Conservation (phyloP, 2,329 filamentous ascomycete species). For the Coniochaeta hoffmannii region DNA sequence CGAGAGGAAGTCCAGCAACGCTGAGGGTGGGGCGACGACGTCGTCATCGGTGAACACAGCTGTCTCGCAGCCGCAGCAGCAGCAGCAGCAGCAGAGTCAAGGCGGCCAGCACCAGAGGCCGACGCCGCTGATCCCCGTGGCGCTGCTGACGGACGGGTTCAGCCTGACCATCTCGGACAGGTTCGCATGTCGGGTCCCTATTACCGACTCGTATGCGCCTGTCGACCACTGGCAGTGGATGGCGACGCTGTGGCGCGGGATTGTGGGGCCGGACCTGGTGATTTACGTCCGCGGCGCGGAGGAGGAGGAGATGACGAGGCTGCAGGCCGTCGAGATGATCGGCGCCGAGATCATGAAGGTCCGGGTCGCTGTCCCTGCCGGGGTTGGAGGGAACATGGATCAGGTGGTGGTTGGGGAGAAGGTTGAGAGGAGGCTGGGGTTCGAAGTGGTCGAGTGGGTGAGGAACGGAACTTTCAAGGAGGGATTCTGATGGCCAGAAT, state of each 20-base stretch:
- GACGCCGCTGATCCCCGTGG: constrained; percentile 54
- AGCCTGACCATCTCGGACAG: constrained; percentile 71
- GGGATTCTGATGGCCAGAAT: constrained; percentile 5
- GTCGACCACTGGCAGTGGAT: constrained; percentile 98
- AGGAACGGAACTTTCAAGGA: constrained; percentile 35
- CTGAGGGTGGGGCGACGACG: constrained; percentile 2
- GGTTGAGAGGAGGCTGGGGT: constrained; percentile 66
- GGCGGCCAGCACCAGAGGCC: neutral
- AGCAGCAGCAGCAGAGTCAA: neutral
- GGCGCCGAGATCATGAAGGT: constrained; percentile 49
- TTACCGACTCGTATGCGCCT: constrained; percentile 68
- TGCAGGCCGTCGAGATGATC: constrained; percentile 46
- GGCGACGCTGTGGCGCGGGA: constrained; percentile 85
- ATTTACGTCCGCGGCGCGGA: constrained; percentile 49
- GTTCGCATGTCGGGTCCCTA: constrained; percentile 66
- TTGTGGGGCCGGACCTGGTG: constrained; percentile 72
- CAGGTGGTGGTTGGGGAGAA: constrained; percentile 53
- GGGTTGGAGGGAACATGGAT: constrained; percentile 52
- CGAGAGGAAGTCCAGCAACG: neutral
- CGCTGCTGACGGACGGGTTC: constrained; percentile 70
- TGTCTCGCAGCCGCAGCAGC: neutral
- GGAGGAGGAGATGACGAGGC: constrained; percentile 26
- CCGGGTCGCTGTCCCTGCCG: constrained; percentile 32
- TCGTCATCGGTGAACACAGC: neutral
- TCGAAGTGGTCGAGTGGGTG: constrained; percentile 84